These are phyloP conservation scores for Backusella liffmaniae DNA, from an alignment of 192 early-diverging fungal species.

Conservation along the genomic window DNA sequence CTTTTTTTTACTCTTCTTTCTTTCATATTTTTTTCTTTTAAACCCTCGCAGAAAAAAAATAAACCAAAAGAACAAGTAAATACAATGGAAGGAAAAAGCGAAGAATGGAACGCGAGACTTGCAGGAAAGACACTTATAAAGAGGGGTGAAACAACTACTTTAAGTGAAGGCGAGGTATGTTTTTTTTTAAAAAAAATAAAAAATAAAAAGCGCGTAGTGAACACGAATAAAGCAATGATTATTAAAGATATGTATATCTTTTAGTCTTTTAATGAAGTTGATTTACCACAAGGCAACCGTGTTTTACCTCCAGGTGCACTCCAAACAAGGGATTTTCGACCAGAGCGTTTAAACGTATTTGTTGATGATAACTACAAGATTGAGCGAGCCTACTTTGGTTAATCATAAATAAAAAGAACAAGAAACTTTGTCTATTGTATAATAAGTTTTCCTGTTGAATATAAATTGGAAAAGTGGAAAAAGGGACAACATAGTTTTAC, in stretches of 20 bases:
- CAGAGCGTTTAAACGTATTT: constrained; percentile 45
- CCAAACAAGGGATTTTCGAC: constrained; percentile 45
- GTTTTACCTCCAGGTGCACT: constrained; percentile 37
- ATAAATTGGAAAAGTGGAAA: not conserved
- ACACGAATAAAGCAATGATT: not conserved
- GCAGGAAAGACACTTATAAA: constrained; percentile 33
- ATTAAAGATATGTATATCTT: not conserved
- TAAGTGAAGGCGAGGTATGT: constrained; percentile 12
- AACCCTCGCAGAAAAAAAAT: not conserved
- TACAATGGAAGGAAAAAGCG: not conserved
- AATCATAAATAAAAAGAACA: not conserved
- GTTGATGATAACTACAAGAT: not conserved
- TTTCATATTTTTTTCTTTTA: not conserved
- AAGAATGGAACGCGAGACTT: constrained; percentile 27
- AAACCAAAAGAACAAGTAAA: not conserved
- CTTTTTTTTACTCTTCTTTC: not conserved
- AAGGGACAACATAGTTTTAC: not conserved
- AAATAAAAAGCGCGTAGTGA: too few relatives aligned
- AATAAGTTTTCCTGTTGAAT: not conserved
- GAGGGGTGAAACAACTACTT: not conserved
- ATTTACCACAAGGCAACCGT: constrained; percentile 41
- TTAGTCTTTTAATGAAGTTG: constrained; percentile 32
- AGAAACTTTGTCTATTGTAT: not conserved
- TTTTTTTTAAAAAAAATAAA: not conserved
- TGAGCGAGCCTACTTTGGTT: not conserved